These are phyloP conservation scores for Penicillium sclerotiorum DNA, from an alignment of 2,329 filamentous ascomycete genomes.

Conservation along the genomic window DNA sequence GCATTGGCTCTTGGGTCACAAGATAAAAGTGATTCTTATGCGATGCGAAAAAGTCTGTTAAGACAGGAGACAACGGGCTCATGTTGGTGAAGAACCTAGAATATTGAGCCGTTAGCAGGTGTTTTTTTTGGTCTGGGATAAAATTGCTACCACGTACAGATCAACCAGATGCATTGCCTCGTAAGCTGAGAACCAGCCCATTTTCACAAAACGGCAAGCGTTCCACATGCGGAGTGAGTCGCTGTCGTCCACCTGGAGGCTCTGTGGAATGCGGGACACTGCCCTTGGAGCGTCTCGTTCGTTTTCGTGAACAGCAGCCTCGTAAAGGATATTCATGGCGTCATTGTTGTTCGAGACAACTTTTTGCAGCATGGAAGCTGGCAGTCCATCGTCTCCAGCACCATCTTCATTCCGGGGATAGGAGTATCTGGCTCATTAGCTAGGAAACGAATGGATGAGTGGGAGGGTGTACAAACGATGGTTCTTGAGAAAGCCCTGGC, in stretches of 20 bases:
- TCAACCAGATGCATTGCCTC: slow-evolving; percentile 56
- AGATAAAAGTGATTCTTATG: slow-evolving; percentile 52
- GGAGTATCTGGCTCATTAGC: no score
- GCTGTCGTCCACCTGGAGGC: slow-evolving; percentile 18
- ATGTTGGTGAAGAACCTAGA: slow-evolving; percentile 51
- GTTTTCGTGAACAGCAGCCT: slow-evolving; percentile 43
- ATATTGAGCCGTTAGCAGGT: slow-evolving; percentile 1
- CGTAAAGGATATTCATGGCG: slow-evolving; percentile 53
- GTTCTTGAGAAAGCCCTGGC: not conserved
- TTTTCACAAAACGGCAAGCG: slow-evolving; percentile 38
- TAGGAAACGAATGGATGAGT: no score
- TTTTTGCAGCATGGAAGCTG: slow-evolving; percentile 49
- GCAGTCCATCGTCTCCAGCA: slow-evolving; percentile 26
- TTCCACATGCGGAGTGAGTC: slow-evolving; percentile 49
- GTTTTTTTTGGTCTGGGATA: not conserved
- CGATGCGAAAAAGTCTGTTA: slow-evolving; percentile 50
- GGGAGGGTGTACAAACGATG: no score
- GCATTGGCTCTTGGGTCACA: slow-evolving; percentile 54
- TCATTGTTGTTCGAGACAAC: slow-evolving; percentile 56
- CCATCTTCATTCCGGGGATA: slow-evolving; percentile 5
- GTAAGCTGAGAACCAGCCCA: slow-evolving; percentile 54
- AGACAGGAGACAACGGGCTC: slow-evolving; percentile 51
- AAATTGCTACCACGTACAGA: slow-evolving; percentile 40
- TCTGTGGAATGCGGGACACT: slow-evolving; percentile 6
- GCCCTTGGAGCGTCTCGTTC: slow-evolving; percentile 4